Conservation (phyloP, 176 grass and related monocot species). For the Leersia perrieri region DNA sequence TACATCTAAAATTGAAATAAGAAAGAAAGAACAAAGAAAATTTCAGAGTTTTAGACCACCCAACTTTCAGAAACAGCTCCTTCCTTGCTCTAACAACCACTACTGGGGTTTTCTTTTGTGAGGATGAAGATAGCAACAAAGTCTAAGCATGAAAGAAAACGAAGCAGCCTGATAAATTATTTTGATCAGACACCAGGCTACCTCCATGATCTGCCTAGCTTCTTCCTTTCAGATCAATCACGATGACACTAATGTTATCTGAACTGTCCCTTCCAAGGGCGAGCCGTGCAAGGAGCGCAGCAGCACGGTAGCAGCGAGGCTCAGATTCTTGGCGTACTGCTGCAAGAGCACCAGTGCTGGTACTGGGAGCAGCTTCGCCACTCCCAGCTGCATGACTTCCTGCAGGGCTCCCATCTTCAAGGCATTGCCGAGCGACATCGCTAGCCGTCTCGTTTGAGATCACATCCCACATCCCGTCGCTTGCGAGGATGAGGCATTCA, state of each 20-base stretch:
- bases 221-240: conserved; percentile 63
- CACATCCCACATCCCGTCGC: conserved; percentile 93
- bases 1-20: conserved; percentile 17
- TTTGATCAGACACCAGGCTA: neutral
- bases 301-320: conserved; percentile 50
- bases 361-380: neutral
- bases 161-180: neutral
- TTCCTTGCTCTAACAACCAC: neutral
- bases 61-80: neutral
- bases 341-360: neutral
- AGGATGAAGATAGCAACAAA: neutral
- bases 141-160: neutral
- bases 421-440: conserved; percentile 54
- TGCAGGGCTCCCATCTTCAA: conserved; percentile 42
- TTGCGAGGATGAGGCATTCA: conserved; percentile 73
- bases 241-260: conserved; percentile 78
- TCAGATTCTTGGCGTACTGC: conserved; percentile 24
- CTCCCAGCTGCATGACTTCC: neutral
- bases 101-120: neutral
- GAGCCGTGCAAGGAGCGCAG: conserved; percentile 62
- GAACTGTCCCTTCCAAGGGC: conserved; percentile 56
- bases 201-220: neutral
- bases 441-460: conserved; percentile 62
- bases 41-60: conserved; percentile 15
- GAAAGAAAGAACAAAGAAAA: conserved; percentile 31